These are phyloP conservation scores for Coemansia sp. DNA, from an alignment of 192 early-diverging fungal species.

Conservation along the genomic window DNA sequence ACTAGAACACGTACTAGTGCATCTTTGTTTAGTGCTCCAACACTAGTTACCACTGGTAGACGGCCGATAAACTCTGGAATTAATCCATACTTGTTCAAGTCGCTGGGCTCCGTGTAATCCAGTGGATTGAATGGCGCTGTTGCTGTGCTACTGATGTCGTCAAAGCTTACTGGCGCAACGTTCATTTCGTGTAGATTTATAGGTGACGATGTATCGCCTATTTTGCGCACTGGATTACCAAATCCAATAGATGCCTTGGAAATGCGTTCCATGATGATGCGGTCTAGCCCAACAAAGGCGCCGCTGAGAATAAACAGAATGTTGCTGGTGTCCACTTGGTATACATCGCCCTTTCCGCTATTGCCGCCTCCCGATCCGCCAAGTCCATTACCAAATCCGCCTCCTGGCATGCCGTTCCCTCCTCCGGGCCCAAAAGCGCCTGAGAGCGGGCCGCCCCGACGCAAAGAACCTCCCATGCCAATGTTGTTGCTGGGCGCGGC, in stretches of 20 bases:
- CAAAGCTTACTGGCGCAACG: conserved; percentile 38
- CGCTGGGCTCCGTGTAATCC: conserved; percentile 69
- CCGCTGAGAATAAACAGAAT: conserved; percentile 89
- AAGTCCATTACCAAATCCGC: conserved; percentile 6
- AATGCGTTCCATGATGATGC: conserved; percentile 70
- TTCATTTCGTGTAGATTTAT: conserved; percentile 28
- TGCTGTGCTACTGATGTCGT: background rate
- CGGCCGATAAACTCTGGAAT: conserved; percentile 90
- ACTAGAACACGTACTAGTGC: conserved; percentile 73
- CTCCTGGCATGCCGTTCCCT: conserved; percentile 18
- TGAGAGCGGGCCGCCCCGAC: conserved; percentile 37
- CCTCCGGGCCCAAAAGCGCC: conserved; percentile 34
- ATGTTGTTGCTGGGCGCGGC: conserved; percentile 8
- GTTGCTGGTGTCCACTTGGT: conserved; percentile 85
- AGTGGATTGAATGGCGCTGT: conserved; percentile 53
- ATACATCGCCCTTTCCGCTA: conserved; percentile 72
- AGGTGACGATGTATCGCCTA: conserved; percentile 39
- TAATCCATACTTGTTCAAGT: conserved; percentile 81
- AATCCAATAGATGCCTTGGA: conserved; percentile 83
- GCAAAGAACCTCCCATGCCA: conserved; percentile 16
- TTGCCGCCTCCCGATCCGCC: conserved; percentile 14
- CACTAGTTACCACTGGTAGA: conserved; percentile 81
- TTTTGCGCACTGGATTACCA: conserved; percentile 57
- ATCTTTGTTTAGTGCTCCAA: conserved; percentile 63
- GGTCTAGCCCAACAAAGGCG: conserved; percentile 81